Evolutionary conservation across 768 basidiomycete genomes (phyloP).

Genomic region (Serendipita sp.): DNA sequence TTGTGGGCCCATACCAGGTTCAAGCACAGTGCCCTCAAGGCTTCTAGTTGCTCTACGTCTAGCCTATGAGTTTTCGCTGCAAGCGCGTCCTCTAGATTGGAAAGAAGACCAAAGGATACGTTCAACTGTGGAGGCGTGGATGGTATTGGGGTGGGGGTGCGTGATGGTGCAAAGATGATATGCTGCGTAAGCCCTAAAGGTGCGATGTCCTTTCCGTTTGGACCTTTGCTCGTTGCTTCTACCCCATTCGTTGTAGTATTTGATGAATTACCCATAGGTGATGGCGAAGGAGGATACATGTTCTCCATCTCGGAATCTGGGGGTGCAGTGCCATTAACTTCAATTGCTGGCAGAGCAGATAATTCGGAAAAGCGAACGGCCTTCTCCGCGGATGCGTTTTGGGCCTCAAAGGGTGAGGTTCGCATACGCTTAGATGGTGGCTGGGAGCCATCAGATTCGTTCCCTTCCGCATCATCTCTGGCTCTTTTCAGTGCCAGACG

Average conservation of each 20-base stretch:
- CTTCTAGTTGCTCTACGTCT: constrained; percentile 82
- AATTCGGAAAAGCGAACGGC: not conserved
- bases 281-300: not conserved
- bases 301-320: not conserved
- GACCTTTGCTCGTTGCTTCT: not conserved
- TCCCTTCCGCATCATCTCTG: not conserved
- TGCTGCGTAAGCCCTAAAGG: not conserved
- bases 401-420: not conserved
- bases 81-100: constrained; percentile 33
- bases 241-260: not conserved
- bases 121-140: constrained; percentile 51
- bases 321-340: not conserved
- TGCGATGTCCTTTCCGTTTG: not conserved
- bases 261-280: not conserved
- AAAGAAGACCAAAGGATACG: constrained; percentile 35
- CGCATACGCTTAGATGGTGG: not conserved
- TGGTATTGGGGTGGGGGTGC: constrained; percentile 36
- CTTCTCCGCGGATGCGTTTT: not conserved
- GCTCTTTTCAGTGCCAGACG: not conserved
- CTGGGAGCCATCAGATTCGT: not conserved
- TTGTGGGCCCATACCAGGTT: constrained; percentile 69
- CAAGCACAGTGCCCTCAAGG: constrained; percentile 72
- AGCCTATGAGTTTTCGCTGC: constrained; percentile 38
- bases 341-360: not conserved
- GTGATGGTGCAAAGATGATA: constrained; percentile 19